A percentile compares a stretch with the other conserved stretches of the same genome.
These are phyloP conservation scores for Blastocystis hominis DNA, from an alignment of 352 stramenopile species.

Conservation along the genomic window DNA sequence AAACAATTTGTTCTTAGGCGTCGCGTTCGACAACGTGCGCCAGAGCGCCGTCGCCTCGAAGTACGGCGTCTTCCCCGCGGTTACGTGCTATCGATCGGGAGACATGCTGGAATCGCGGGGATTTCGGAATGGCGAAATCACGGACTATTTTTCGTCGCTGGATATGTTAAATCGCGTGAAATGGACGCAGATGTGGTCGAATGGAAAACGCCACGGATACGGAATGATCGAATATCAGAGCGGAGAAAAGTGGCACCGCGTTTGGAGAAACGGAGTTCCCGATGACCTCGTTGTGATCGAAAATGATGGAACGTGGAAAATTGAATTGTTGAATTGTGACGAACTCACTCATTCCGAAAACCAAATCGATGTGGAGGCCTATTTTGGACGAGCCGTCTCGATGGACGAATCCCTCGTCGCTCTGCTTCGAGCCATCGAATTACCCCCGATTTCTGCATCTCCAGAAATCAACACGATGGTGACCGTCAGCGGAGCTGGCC, in stretches of 20 bases:
- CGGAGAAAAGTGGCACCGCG: not conserved
- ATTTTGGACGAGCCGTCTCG: not conserved
- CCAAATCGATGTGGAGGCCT: not conserved
- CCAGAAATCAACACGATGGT: not conserved
- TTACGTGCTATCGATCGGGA: slow-evolving; percentile 42
- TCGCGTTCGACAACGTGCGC: not conserved
- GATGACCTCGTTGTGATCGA: not conserved
- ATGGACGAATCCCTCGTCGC: not conserved
- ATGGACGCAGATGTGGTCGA: not conserved
- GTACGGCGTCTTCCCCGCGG: slow-evolving; percentile 17
- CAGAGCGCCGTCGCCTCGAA: not conserved
- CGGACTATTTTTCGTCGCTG: not conserved
- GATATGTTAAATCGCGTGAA: not conserved
- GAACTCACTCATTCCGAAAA: not conserved
- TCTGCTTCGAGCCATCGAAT: not conserved
- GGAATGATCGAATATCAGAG: not conserved
- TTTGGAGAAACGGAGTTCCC: slow-evolving; percentile 1
- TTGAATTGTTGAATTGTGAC: not conserved
- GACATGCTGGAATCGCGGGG: not conserved
- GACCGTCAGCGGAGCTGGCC: not conserved
- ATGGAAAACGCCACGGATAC: slow-evolving; percentile 43
- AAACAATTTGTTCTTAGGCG: slow-evolving; percentile 44
- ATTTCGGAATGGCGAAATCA: slow-evolving; percentile 2
- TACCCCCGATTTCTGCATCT: not conserved
- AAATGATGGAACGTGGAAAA: not conserved